Base-by-base conservation (phyloP, 1,284 basidiomycete species). In the Exobasidium rhododendri region DNA sequence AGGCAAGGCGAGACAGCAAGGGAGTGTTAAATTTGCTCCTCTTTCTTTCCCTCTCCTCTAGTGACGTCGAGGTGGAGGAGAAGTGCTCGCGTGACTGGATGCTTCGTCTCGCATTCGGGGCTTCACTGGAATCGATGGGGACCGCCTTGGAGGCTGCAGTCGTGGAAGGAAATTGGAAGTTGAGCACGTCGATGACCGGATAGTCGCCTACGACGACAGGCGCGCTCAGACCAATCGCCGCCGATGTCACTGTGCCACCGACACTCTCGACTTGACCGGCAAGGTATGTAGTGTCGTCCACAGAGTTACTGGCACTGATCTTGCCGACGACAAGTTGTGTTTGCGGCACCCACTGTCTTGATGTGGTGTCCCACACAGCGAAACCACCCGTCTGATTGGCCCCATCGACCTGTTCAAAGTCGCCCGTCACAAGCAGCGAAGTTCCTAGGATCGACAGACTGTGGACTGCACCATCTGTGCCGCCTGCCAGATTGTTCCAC, bases 381-480 rank as follows among this genome's bases (percentile, higher is more conserved):
- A 91, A 85, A 2, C 93, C 92, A 31, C 85, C 84, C 0, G 84
- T 86, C 43, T 79, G 76, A 29, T 78, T 74, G n/a, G 70, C 71
- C 26, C 71, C 63, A 14, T 66, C 73, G 65, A 86, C 78, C 49
- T 83, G 81, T 1, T 87, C 87, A 80, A 97, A 94, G 73, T 86
- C 87, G 4, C 92, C 92, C 0, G 85, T 85, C 1, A 92, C 84
- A 50, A 88, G 83, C 35, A 89, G 74, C 17, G 83, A 81, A 26
- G 94, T 82, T 5, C 26, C 26, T 28, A 26, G 14, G 20, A 28
- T 50, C 13, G 26, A 20, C 30, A 84, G 83, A 3, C 64, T 53
- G 17, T 83, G 82, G 10, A 96, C 91, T 0, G 80, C 77, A 1
- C 92, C 92, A 65, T 93, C 85, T 5, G 96, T 83, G 32, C 94